These are phyloP conservation scores for Trichoderma sp. DNA, from an alignment of 2,329 filamentous ascomycete genomes.

Conservation along the genomic window DNA sequence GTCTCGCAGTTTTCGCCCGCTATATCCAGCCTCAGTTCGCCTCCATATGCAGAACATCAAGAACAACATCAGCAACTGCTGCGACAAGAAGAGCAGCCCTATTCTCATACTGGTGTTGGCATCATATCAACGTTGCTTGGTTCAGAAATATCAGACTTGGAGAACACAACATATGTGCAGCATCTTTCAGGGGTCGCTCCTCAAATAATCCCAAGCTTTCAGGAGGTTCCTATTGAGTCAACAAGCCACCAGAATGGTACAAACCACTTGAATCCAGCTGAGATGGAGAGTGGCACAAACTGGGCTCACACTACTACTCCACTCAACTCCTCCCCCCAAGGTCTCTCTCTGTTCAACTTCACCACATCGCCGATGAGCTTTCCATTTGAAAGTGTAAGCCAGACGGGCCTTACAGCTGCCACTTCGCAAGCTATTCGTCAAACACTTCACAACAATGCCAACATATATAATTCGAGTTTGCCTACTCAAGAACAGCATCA, in stretches of 20 bases:
- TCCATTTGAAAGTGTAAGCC: not conserved
- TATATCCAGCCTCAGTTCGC: not conserved
- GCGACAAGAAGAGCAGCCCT: not conserved
- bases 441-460: not conserved
- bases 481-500: not conserved
- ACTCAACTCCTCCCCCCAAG: not conserved
- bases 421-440: not conserved
- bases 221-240: conserved; percentile 3
- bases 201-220: conserved; percentile 4
- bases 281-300: not conserved
- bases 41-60: not conserved
- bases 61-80: not conserved
- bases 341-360: not conserved
- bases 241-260: not conserved
- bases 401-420: not conserved
- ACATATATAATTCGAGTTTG: not conserved
- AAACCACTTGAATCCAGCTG: not conserved
- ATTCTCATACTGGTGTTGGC: not conserved
- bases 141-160: not conserved
- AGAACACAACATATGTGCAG: not conserved
- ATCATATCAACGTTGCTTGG: not conserved
- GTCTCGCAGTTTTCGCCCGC: conserved; percentile 4
- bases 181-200: not conserved
- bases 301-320: not conserved
- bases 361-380: not conserved